These are phyloP conservation scores for Neurospora cerealis DNA, from an alignment of 495 filamentous ascomycete genomes.

Conservation along the genomic window DNA sequence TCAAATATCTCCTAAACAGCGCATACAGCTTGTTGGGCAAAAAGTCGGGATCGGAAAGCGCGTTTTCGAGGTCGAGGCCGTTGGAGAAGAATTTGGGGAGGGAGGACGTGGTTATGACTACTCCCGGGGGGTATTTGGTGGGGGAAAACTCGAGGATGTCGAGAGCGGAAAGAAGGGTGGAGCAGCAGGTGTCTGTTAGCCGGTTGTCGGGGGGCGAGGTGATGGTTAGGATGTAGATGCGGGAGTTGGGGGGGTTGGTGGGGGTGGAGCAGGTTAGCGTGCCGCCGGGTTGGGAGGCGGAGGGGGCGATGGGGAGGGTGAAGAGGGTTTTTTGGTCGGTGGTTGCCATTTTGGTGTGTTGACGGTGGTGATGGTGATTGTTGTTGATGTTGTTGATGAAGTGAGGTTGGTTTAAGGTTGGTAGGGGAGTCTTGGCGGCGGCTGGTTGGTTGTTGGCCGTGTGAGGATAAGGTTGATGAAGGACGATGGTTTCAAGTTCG, in stretches of 20 bases:
- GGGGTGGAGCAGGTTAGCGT: slow-evolving; percentile 46
- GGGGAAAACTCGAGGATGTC: slow-evolving; percentile 56
- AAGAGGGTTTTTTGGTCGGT: slow-evolving; percentile 21
- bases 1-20: slow-evolving; percentile 50
- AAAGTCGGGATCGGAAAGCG: slow-evolving; percentile 39
- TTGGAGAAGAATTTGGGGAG: slow-evolving; percentile 77
- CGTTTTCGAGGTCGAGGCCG: slow-evolving; percentile 59
- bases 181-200: slow-evolving; percentile 55
- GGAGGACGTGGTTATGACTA: slow-evolving; percentile 61
- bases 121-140: slow-evolving; percentile 46
- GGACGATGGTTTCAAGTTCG: background rate
- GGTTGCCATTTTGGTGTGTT: background rate
- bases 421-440: background rate
- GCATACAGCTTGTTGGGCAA: slow-evolving; percentile 46
- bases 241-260: slow-evolving; percentile 10
- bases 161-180: slow-evolving; percentile 55
- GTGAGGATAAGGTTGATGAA: background rate
- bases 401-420: background rate
- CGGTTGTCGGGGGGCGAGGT: slow-evolving; percentile 63
- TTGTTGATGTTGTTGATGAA: background rate
- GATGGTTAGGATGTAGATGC: slow-evolving; percentile 62
- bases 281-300: slow-evolving; percentile 32
- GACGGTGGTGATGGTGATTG: background rate
- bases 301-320: slow-evolving; percentile 29
- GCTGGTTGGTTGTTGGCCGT: background rate